Evolutionary conservation across 1,284 basidiomycete genomes (phyloP), one percentile per base, ranked within the genome.

Genomic region (Leccinum pachyderme): DNA sequence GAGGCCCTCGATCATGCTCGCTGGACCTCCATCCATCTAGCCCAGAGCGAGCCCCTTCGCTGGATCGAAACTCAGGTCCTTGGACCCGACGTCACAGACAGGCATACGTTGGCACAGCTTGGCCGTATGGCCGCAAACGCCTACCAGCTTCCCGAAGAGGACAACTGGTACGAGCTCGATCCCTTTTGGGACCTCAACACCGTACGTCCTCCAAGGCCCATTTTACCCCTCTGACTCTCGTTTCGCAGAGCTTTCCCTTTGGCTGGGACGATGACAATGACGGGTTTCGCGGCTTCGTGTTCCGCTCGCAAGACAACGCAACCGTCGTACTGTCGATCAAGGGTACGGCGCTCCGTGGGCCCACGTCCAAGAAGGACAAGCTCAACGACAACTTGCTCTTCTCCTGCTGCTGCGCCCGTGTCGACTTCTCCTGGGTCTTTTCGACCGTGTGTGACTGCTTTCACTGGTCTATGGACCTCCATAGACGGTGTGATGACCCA

Each of bases 321-420:
- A 97, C 92, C 0, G 81, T 95, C 52, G 81, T 99, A 12, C 80
- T 99, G 11, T 86, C 94, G 27, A 92, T 99, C 74, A 99, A 99
- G 72, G 97, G 96, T 31, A 99, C 97, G 0, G 94, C 91, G 63
- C 53, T 81, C 64, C 69, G 76, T 71, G 94, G 94, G 2, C 91
- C 93, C 24, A 92, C 93, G 2, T 90, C 89, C 58, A 91, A 87
- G 71, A 89, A 91, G 68, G 96, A 99, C 76, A 98, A 96, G 77
- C 87, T 89, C 66, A 99, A 99, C 67, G 97, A 99, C 73, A 99
- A 99, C 66, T 75, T 97, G 61, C 75, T 98, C 24, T 98, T 98
- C 74, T 98, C 95, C 0, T 99, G 97, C 76, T 99, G 97, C 72
- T 99, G 97, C 66, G 96, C 95, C 4, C 81, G 88, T 29, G 93